Evolutionary conservation across 208 protist genomes (phyloP), one percentile per base, ranked within the genome.

Genomic region (Acanthamoeba culbertsoni): DNA sequence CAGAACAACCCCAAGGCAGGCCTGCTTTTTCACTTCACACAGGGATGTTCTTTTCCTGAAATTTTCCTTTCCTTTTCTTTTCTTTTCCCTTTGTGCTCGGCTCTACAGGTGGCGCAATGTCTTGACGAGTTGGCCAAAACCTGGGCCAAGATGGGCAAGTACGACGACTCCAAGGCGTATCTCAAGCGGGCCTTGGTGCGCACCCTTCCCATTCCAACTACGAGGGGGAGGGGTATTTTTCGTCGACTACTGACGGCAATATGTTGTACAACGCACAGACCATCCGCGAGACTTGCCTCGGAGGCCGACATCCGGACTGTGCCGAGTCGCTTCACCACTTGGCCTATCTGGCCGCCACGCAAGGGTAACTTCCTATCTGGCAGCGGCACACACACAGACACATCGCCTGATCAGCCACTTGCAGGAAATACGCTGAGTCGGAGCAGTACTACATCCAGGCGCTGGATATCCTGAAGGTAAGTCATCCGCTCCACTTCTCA

Each of bases 71-170:
- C n/a, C n/a, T n/a, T n/a, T n/a, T n/a, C n/a, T n/a, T n/a, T n/a
- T n/a, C n/a, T n/a, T n/a, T n/a, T n/a, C n/a, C n/a, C n/a, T 77
- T 82, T 31, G 26, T 42, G 3, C 35, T 43, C 65, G 65, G 35
- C 23, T 82, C 71, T 46, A 40, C 33, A 82, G 71, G 84, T 93
- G 35, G 88, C 88, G 4, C 88, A 93, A 63, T 93, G 88, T 43
- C 48, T 93, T 8, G 48, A 93, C 46, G 88, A 93, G 88, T 46
- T 93, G 68, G 88, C 88, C 45, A 93, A 93, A 43, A 93, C 88
- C 10, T 82, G 46, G 48, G 65, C 65, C 33, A 93, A 93, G 53
- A 93, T 93, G 88, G 88, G 88, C 63, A 93, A 93, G 46, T 37
- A 84, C 40, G 88, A 93, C 23, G 88, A 93, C 23, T 51, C 88